Base-by-base conservation (phyloP, 495 filamentous ascomycete genomes). In the Podospora comata region DNA sequence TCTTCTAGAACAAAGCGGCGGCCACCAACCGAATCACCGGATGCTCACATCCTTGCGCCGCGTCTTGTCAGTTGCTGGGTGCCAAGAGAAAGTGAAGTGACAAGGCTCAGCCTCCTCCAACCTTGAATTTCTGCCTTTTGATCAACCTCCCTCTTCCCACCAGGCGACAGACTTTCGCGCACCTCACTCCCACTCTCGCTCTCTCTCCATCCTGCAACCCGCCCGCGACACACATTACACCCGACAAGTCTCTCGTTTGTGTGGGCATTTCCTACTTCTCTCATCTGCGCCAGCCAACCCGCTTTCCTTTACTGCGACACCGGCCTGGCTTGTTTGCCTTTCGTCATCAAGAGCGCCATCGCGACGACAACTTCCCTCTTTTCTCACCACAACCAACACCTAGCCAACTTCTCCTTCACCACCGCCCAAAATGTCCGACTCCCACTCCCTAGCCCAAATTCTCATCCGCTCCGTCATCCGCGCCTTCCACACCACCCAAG, bases 401-500 rank as follows among this genome's bases (percentile, higher is more conserved):
- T 48, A 48, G 39, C 9, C 30, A 7, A 32, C 13, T 48, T 48
- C 39, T 0, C 39, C 55, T 13, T 60, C 30, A 30, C 60, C 19
- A 61, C 11, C 20, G 13, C 18, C 15, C 64, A 74, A 30, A 55
- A 96, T 96, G 92, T 92, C 96, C 76, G 85, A 28, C 61, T 13
- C 32, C 18, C 28, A 9, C 26, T 13, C 61, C n/a, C 30, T 95
- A 60, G 92, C 93, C 44, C 91, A 92, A 76, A 88, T 89, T 16
- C 89, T 99, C 70, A 89, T 98, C 65, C 91, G 93, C 76, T 94
- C 87, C 72, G 90, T 94, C 64, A 90, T 88, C 67, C 94, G 95
- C 75, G 89, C 93, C 65, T 98, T 99, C 85, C 96, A 96, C 82
- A 87, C 93, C 64, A 93, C 90, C 61, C 87, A 93, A 67, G 90